Evolutionary conservation across 139 green algal species (phyloP).

Genomic region (Pleodorina starrii): DNA sequence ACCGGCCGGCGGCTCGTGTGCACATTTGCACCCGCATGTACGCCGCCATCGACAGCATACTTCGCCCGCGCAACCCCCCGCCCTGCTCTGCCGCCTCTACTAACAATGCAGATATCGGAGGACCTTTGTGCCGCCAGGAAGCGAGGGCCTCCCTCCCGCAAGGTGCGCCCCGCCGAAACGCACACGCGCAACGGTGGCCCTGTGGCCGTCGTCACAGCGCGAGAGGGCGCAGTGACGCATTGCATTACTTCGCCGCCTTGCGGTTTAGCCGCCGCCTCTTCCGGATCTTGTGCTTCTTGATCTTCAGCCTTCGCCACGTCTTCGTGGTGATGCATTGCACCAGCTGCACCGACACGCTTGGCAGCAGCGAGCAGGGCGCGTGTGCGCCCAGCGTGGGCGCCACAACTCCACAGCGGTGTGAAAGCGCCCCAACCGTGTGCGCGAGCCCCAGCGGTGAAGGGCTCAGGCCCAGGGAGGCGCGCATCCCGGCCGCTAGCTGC

Average conservation of each 20-base stretch:
- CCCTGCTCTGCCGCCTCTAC: no score
- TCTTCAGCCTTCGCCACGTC: slow-evolving; percentile 44
- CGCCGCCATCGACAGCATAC: no score
- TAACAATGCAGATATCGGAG: no score
- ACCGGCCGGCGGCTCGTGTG: no score
- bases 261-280: slow-evolving; percentile 40
- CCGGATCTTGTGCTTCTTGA: slow-evolving; percentile 56
- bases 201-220: no score
- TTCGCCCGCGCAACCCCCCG: no score
- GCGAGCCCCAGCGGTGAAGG: background rate
- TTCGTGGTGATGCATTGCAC: slow-evolving; percentile 26
- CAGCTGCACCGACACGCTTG: background rate
- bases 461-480: background rate
- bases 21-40: no score
- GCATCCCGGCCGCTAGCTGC: background rate
- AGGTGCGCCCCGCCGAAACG: no score
- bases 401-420: background rate
- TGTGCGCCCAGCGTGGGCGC: background rate
- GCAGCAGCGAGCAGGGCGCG: background rate
- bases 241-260: background rate
- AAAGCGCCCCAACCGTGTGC: background rate
- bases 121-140: no score
- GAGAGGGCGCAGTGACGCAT: no score
- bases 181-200: no score
- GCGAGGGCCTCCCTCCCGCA: no score